These are phyloP conservation scores for Brettanomyces naardenensis DNA, from an alignment of 805 yeast species.

Conservation along the genomic window DNA sequence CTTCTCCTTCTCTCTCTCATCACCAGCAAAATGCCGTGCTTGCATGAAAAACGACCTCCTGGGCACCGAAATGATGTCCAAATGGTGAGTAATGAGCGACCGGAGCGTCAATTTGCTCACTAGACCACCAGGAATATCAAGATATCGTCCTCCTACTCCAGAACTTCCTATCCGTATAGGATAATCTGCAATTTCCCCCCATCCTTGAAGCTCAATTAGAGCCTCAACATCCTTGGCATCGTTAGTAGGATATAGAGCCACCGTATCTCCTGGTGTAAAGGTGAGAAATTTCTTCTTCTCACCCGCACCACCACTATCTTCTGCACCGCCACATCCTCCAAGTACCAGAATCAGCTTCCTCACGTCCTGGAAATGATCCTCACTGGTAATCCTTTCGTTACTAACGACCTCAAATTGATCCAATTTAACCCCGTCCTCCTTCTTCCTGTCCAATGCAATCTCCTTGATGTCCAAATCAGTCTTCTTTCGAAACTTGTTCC, in stretches of 20 bases:
- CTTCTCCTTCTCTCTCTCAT: conserved; percentile 67
- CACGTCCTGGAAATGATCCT: conserved; percentile 86
- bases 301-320: too few species aligned
- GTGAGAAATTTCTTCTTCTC: conserved; percentile 13
- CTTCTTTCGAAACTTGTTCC: conserved; percentile 22
- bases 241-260: conserved; percentile 71
- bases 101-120: conserved; percentile 60
- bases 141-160: conserved; percentile 1
- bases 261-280: conserved; percentile 75
- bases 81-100: conserved; percentile 64
- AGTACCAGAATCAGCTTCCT: conserved; percentile 51
- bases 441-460: conserved; percentile 25
- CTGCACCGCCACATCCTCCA: neutral
- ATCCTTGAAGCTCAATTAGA: conserved; percentile 61
- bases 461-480: conserved; percentile 22
- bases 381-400: conserved; percentile 58
- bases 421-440: neutral
- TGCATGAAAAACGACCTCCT: conserved; percentile 71
- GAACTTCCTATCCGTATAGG: conserved; percentile 33
- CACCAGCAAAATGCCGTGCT: conserved; percentile 69
- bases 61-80: conserved; percentile 80
- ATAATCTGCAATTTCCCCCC: conserved; percentile 66
- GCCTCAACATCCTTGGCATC: conserved; percentile 53
- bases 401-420: conserved; percentile 35
- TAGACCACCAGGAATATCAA: conserved; percentile 46